Conservation (phyloP, 139 green algal genomes). For the Chlamydomonas asymmetrica region DNA sequence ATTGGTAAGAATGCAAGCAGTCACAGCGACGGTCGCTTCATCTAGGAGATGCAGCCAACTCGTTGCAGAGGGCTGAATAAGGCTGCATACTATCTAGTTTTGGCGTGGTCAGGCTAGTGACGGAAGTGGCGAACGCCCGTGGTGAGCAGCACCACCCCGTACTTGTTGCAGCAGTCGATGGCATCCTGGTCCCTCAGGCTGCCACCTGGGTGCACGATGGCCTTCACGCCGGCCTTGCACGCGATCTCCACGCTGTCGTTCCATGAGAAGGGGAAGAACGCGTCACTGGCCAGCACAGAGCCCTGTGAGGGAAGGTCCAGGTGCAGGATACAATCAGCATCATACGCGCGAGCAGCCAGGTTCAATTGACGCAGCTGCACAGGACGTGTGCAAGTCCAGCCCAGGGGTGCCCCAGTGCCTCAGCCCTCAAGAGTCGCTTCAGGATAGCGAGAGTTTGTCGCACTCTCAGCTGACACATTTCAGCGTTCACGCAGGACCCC, state of each 20-base stretch:
- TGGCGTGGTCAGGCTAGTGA: too few relatives aligned
- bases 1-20: too few relatives aligned
- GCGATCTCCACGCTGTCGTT: constrained; percentile 94
- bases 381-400: not conserved
- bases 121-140: constrained; percentile 96
- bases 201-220: constrained; percentile 96
- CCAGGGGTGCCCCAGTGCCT: too few relatives aligned
- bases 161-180: constrained; percentile 98
- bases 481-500: too few relatives aligned
- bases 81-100: too few relatives aligned
- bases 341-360: not conserved
- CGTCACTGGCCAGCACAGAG: constrained; percentile 90
- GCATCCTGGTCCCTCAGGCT: constrained; percentile 90
- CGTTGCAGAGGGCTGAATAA: too few relatives aligned
- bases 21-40: too few relatives aligned
- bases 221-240: constrained; percentile 89
- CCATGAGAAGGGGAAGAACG: constrained; percentile 99
- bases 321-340: constrained; percentile 4
- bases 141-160: constrained; percentile 92
- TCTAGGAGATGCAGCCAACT: too few relatives aligned
- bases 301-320: constrained; percentile 55
- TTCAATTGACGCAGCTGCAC: not conserved
- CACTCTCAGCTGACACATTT: too few relatives aligned
- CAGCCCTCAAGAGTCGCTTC: too few relatives aligned
- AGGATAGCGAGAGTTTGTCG: not conserved